phyloP scores from a whole-genome alignment of 2,329 filamentous ascomycete genomes.

The Colletotrichum brevisporum region DNA sequence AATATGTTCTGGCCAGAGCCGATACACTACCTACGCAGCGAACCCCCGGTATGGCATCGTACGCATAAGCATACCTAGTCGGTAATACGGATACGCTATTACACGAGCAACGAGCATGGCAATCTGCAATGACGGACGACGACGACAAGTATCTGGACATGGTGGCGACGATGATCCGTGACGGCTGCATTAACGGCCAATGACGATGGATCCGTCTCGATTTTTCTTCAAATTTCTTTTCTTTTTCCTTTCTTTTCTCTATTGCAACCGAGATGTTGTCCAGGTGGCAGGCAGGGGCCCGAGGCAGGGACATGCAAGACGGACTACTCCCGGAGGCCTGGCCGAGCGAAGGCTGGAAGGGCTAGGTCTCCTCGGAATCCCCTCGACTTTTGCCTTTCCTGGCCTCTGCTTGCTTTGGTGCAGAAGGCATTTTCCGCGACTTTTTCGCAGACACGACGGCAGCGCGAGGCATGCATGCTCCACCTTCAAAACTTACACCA shows the following conservation, averaged over 20 bases:
- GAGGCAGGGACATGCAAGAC: neutral
- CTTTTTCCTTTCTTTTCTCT: constrained; percentile 28
- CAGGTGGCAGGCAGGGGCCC: constrained; percentile 27
- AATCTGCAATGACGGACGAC: neutral
- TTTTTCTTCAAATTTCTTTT: constrained; percentile 20
- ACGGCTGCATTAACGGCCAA: constrained; percentile 3
- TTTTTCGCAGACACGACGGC: too few relatives aligned
- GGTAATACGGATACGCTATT: neutral
- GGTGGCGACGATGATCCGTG: neutral
- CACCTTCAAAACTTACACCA: too few relatives aligned
- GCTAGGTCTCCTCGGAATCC: neutral
- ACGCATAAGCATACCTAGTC: neutral
- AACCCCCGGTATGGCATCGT: neutral
- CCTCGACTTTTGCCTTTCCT: too few relatives aligned
- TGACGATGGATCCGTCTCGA: constrained; percentile 8
- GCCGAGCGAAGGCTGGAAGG: constrained; percentile 4
- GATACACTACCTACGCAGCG: constrained; percentile 2
- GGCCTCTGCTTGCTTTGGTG: too few relatives aligned
- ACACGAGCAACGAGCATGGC: neutral
- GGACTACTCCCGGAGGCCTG: neutral
- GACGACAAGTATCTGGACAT: neutral
- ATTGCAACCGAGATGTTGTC: constrained; percentile 11
- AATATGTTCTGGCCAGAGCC: neutral
- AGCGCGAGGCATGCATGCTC: too few relatives aligned
- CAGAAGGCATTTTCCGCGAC: too few relatives aligned